These are phyloP conservation scores for Chondrostereum purpureum DNA, from an alignment of 1,284 basidiomycete genomes.

Conservation along the genomic window DNA sequence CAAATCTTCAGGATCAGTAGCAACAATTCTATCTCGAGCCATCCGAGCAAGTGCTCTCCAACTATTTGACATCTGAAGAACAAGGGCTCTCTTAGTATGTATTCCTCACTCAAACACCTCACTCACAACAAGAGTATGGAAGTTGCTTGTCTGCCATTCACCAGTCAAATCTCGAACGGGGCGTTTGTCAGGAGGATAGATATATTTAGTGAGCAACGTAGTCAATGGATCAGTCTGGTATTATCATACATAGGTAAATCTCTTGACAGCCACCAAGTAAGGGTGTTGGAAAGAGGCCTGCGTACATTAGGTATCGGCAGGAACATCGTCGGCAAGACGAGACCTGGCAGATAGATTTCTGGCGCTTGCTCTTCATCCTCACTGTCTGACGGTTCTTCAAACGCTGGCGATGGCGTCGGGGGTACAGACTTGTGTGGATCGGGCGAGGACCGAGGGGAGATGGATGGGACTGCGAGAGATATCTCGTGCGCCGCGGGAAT, in stretches of 20 bases:
- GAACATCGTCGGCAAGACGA: conserved; percentile 69
- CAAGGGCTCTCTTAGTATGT: conserved; percentile 15
- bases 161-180: conserved; percentile 67
- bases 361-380: conserved; percentile 46
- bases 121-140: conserved; percentile 71
- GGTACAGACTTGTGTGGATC: conserved; percentile 39
- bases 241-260: conserved; percentile 33
- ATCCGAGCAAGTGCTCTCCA: conserved; percentile 76
- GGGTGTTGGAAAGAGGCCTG: conserved; percentile 39
- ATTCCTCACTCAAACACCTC: conserved; percentile 14
- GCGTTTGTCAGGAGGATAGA: conserved; percentile 64
- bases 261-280: conserved; percentile 57
- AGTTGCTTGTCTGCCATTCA: conserved; percentile 62
- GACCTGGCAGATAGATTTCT: conserved; percentile 52
- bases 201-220: conserved; percentile 73
- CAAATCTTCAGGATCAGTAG: conserved; percentile 60
- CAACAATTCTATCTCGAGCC: conserved; percentile 69
- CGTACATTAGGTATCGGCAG: conserved; percentile 79
- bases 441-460: conserved; percentile 14
- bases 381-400: conserved; percentile 25
- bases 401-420: conserved; percentile 35
- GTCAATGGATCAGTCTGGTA: conserved; percentile 73
- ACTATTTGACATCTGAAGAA: conserved; percentile 68
- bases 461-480: conserved; percentile 23
- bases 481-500: conserved; percentile 28